Base-by-base conservation (phyloP, 768 basidiomycete genomes). In the Mycena epipterygia region DNA sequence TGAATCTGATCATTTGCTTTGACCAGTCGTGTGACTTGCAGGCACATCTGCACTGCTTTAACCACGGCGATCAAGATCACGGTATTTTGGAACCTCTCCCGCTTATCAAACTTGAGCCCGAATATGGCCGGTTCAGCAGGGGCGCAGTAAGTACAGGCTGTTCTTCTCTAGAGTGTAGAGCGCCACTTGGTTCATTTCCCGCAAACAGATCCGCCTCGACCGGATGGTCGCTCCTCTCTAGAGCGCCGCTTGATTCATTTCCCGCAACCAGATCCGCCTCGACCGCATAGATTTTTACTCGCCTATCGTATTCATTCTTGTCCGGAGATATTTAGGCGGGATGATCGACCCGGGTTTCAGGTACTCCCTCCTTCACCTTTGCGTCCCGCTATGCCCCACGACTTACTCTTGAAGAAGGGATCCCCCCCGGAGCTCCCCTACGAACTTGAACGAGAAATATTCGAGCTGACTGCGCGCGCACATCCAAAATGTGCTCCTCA, bases 361-460 rank as follows among this genome's bases (percentile, higher is more conserved):
- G 27, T 32, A 51, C 41, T 41, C 35, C 35, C 14, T 39, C 35
- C 3, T 51, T 3, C 9, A 29, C 35, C 35, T 33, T 29, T 7
- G 52, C 58, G 21, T 21, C 48, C 19, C 53, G n/a, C 66, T 23
- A 51, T 67, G 53, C 39, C 48, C 30, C 27, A 51, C n/a, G 46
- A 33, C 49, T 52, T 23, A 2, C 65, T 29, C 35, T 9, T 32
- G 25, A 52, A 21, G 13, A 62, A 42, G 16, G 44, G 41, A 32
- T n/a, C 16, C 33, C 33, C 32, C 51, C 25, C 27, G 5, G 64
- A 61, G 39, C 78, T 83, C 11, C 82, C 82, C 0, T 77, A 77
- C 46, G 82, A 83, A 25, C 68, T 83, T 35, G 77, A 81, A 69
- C 75, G 76, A 33, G 76, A 80, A 6, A 82, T 83, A 33, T 78